Evolutionary conservation across 768 basidiomycete genomes (phyloP), one percentile per base, ranked within the genome.

Genomic region (Lentinula edodes): DNA sequence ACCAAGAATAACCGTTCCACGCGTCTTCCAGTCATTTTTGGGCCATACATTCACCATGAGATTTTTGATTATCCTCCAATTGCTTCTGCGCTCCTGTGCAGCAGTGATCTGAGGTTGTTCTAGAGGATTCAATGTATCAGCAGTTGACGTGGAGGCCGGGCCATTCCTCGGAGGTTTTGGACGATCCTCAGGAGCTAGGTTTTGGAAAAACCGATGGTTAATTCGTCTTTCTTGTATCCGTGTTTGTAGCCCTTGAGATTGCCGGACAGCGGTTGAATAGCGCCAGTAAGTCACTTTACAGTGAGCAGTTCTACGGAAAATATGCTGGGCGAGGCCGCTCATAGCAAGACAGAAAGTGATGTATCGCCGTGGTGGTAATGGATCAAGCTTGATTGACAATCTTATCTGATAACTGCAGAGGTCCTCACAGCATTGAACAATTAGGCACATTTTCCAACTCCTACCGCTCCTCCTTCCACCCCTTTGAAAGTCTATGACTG

Each of bases 31-130:
- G 68, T 95, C 91, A 65, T 87, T 75, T 68, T 84, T 83, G 1
- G 97, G 96, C 97, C 97, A 99, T 16, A 99, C 89, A 66, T 98
- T 93, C 8, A 81, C 81, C 64, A 91, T 82, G n/a, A 99, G 79
- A 57, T 80, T 81, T 71, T 86, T 89, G 62, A 96, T 81, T 62
- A 98, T 95, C 39, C 74, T 74, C 94, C 93, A 97, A 72, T 99
- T 97, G 54, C 82, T 88, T 66, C 76, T 76, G 51, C 92, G 79
- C 71, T 95, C 86, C 58, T 84, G 32, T n/a, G 51, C 48, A 9
- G 59, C 36, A 3, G 63, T 48, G 10, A 50, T 28, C 18, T 61
- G 57, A 10, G 41, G 10, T 32, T 35, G 55, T n/a, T 45, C 55
- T 5, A 43, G 23, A 56, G 41, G 32, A 45, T 56, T 41, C 1